Percentiles rank a stretch among this genome's conserved stretches.
Evolutionary conservation across 768 basidiomycete genomes (phyloP).

Genomic region (Lentinula sp.): DNA sequence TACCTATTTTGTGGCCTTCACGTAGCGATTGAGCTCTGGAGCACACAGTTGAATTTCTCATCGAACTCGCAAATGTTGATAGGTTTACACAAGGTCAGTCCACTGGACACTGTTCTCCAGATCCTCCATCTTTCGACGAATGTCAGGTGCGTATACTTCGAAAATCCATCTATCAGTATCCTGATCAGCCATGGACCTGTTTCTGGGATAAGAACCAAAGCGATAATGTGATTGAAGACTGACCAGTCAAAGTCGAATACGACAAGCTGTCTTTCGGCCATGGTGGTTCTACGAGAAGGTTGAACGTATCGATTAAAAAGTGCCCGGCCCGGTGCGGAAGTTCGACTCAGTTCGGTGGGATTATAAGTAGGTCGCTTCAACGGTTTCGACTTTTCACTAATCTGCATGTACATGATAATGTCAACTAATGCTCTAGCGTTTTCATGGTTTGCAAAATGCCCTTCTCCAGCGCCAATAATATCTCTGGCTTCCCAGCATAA

Average conservation of each 20-base stretch:
- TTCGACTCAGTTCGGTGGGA: too few relatives aligned
- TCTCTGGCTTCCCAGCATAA: slow-evolving; percentile 39
- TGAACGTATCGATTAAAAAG: background rate
- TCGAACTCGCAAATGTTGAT: background rate
- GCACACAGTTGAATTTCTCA: background rate
- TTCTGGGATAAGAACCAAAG: background rate
- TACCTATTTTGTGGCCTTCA: slow-evolving; percentile 65
- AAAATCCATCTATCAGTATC: slow-evolving; percentile 94
- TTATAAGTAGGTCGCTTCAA: too few relatives aligned
- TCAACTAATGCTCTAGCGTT: slow-evolving; percentile 19
- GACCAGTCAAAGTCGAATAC: slow-evolving; percentile 98
- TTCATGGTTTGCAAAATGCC: slow-evolving; percentile 45
- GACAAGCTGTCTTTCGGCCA: slow-evolving; percentile 55
- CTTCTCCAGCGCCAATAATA: slow-evolving; percentile 56
- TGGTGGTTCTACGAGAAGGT: background rate
- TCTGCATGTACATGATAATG: background rate
- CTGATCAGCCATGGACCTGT: slow-evolving; percentile 88
- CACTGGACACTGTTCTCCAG: slow-evolving; percentile 67
- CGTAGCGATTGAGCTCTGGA: slow-evolving; percentile 60
- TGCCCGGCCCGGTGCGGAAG: too few relatives aligned
- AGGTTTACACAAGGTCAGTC: slow-evolving; percentile 90
- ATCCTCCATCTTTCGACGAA: slow-evolving; percentile 76
- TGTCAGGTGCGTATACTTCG: slow-evolving; percentile 79
- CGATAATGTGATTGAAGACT: slow-evolving; percentile 7
- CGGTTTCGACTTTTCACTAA: too few relatives aligned